Evolutionary conservation across 129 eudicot species (phyloP).

Genomic region (Flaveria trinervia): DNA sequence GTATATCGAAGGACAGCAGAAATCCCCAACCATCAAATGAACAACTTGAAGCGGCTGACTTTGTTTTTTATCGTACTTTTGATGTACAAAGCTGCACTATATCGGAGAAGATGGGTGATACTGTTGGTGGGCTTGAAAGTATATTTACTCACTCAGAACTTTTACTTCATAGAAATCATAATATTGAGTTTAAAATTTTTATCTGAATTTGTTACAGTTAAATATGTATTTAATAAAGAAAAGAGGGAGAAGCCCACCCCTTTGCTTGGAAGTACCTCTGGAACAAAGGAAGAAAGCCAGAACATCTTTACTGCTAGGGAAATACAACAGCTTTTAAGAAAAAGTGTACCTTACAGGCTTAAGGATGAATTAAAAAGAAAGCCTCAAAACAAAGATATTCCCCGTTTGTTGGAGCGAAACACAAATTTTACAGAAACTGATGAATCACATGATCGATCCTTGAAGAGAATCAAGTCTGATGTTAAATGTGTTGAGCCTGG

Average conservation of each 20-base stretch:
- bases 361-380: constrained; percentile 17
- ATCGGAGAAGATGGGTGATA: constrained; percentile 61
- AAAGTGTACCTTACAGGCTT: constrained; percentile 27
- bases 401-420: constrained; percentile 18
- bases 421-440: constrained; percentile 15
- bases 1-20: constrained; percentile 69
- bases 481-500: constrained; percentile 25
- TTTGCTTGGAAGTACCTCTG: constrained; percentile 35
- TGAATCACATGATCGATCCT: constrained; percentile 19
- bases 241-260: constrained; percentile 30
- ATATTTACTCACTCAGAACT: constrained; percentile 21
- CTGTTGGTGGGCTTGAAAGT: constrained; percentile 75
- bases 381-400: constrained; percentile 21
- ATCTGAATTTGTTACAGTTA: constrained; percentile 54
- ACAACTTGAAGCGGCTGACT: constrained; percentile 65
- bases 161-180: constrained; percentile 11
- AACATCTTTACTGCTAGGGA: constrained; percentile 33
- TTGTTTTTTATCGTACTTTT: constrained; percentile 74
- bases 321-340: constrained; percentile 25
- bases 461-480: constrained; percentile 5
- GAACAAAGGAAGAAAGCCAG: constrained; percentile 36
- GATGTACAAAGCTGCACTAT: constrained; percentile 56
- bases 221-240: constrained; percentile 53
- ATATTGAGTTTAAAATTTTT: constrained; percentile 20
- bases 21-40: constrained; percentile 78